Evolutionary conservation across 1,284 basidiomycete species (phyloP).

Genomic region (Xerocomus minutiporus): DNA sequence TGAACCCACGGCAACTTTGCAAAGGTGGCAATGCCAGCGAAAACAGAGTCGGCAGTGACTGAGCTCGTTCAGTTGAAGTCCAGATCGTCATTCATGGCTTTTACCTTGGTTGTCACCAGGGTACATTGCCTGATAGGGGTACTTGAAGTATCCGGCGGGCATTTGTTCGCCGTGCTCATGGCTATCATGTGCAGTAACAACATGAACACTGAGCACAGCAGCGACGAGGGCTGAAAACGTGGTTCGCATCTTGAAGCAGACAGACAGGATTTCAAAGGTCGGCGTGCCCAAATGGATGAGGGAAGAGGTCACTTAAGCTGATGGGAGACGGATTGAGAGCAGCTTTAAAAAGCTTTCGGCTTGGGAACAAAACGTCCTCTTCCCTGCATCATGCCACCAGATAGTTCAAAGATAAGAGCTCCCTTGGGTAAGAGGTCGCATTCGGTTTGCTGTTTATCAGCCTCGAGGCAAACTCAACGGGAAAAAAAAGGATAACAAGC

Average conservation of each 20-base stretch:
- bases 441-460: constrained; percentile 13
- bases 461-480: constrained; percentile 24
- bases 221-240: constrained; percentile 15
- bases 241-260: constrained; percentile 28
- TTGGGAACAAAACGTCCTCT: constrained; percentile 21
- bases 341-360: constrained; percentile 16
- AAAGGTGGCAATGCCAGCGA: constrained; percentile 72
- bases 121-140: constrained; percentile 53
- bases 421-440: not conserved
- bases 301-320: not conserved
- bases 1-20: constrained; percentile 72
- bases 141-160: constrained; percentile 61
- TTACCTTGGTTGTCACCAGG: constrained; percentile 52
- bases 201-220: constrained; percentile 16
- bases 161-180: constrained; percentile 49
- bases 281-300: not conserved
- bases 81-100: not conserved
- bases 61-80: constrained; percentile 1
- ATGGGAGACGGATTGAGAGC: too few relatives aligned
- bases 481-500: not conserved
- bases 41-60: constrained; percentile 68
- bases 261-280: not conserved
- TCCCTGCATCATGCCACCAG: constrained; percentile 13
- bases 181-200: constrained; percentile 35
- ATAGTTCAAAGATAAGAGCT: constrained; percentile 6